Conservation (phyloP, 2,329 filamentous ascomycete genomes). For the Fulvia fulva region DNA sequence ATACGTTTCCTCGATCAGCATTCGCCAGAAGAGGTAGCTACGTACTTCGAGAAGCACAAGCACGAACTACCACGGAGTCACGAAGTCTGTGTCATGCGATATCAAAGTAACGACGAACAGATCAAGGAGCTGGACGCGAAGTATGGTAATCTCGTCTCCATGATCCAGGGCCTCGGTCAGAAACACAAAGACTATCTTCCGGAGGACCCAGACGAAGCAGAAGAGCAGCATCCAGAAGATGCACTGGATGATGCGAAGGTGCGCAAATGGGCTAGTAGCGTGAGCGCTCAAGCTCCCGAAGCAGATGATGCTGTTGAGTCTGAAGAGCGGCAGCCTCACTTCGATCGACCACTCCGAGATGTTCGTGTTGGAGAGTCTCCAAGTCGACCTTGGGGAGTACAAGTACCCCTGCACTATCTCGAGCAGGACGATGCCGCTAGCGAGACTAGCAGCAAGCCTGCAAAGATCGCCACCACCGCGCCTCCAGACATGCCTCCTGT, state of each 20-base stretch:
- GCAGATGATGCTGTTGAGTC: slow-evolving; percentile 41
- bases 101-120: slow-evolving; percentile 80
- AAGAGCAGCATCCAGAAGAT: slow-evolving; percentile 41
- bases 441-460: slow-evolving; percentile 37
- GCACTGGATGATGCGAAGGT: slow-evolving; percentile 66
- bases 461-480: slow-evolving; percentile 51
- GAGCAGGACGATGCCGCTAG: slow-evolving; percentile 38
- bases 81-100: slow-evolving; percentile 84
- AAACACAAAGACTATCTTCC: slow-evolving; percentile 87
- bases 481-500: slow-evolving; percentile 24
- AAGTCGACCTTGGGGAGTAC: slow-evolving; percentile 84
- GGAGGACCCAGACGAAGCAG: slow-evolving; percentile 47
- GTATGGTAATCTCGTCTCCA: slow-evolving; percentile 85
- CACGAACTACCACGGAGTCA: slow-evolving; percentile 92
- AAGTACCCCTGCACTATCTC: slow-evolving; percentile 60
- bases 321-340: slow-evolving; percentile 63
- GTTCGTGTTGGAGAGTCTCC: slow-evolving; percentile 91
- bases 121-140: slow-evolving; percentile 88
- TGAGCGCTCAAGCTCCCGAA: slow-evolving; percentile 55
- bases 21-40: slow-evolving; percentile 85
- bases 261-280: slow-evolving; percentile 78
- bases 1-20: slow-evolving; percentile 92
- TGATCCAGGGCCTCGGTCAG: slow-evolving; percentile 85
- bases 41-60: slow-evolving; percentile 92
- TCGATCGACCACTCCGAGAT: slow-evolving; percentile 81